A percentile compares a stretch with the other conserved stretches of the same genome.
Conservation (phyloP, 345 rosid species). For the Euclidium syriacum region DNA sequence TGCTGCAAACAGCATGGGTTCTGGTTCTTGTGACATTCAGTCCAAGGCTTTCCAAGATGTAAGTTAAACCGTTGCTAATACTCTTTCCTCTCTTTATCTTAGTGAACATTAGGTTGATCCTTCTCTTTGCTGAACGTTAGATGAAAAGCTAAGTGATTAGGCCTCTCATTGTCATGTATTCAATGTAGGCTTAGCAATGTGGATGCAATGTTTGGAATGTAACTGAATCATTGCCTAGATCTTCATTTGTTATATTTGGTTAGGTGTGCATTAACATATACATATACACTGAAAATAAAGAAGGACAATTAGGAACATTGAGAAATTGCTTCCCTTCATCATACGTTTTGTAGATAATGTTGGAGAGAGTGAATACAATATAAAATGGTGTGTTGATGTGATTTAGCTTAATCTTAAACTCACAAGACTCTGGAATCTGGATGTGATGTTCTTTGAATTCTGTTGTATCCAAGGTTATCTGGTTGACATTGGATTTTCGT, state of each 20-base stretch:
- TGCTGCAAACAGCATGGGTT: conserved; percentile 31
- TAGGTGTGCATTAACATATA: neutral
- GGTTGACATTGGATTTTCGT: neutral
- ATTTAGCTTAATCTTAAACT: neutral
- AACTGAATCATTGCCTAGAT: neutral
- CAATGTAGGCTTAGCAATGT: neutral
- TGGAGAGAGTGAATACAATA: neutral
- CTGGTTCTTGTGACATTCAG: conserved; percentile 63
- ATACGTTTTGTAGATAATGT: neutral
- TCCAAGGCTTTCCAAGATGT: conserved; percentile 88
- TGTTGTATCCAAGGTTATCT: neutral
- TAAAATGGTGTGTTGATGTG: neutral
- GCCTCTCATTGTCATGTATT: neutral
- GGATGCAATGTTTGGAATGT: neutral
- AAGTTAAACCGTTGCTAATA: conserved; percentile 9
- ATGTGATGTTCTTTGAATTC: neutral
- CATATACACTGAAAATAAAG: neutral
- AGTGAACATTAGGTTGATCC: neutral
- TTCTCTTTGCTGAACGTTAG: neutral
- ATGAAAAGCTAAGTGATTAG: neutral
- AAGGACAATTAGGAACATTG: neutral
- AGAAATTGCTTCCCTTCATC: neutral
- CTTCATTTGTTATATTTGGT: neutral
- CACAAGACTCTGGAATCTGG: no score
- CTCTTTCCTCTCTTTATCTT: neutral